These are phyloP conservation scores for Flaveria brownii DNA, from an alignment of 129 eudicot species.

Conservation along the genomic window DNA sequence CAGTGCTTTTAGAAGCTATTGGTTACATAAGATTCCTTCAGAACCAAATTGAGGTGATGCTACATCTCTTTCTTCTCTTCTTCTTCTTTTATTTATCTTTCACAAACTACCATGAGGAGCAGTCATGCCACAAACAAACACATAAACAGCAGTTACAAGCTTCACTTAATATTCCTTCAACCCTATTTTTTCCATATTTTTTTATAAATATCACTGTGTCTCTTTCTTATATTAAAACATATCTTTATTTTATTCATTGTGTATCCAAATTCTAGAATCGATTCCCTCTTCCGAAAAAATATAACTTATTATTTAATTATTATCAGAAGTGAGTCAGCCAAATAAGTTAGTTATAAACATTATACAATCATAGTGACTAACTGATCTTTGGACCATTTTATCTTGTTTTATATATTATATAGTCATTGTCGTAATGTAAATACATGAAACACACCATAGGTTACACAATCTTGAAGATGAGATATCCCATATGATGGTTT, in stretches of 20 bases:
- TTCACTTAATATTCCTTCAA: slow-evolving; percentile 32
- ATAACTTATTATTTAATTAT: background rate
- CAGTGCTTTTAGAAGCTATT: slow-evolving; percentile 89
- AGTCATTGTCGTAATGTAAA: background rate
- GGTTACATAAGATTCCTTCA: slow-evolving; percentile 98
- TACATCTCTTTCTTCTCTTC: slow-evolving; percentile 31
- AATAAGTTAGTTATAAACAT: background rate
- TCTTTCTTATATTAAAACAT: slow-evolving; percentile 25
- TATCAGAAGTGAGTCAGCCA: background rate
- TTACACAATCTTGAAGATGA: background rate
- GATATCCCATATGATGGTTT: background rate
- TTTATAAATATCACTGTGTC: slow-evolving; percentile 7
- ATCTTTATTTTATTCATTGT: slow-evolving; percentile 16
- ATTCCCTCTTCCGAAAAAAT: slow-evolving; percentile 27
- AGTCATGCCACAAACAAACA: slow-evolving; percentile 43
- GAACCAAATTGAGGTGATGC: slow-evolving; percentile 91
- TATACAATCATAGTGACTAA: no score
- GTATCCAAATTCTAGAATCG: slow-evolving; percentile 16
- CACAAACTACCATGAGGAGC: slow-evolving; percentile 46
- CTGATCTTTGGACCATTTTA: background rate
- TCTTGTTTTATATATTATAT: background rate
- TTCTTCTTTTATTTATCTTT: slow-evolving; percentile 33
- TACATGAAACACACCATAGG: background rate
- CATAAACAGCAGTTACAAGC: slow-evolving; percentile 29
- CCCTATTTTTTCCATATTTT: slow-evolving; percentile 1